Evolutionary conservation across 2,329 filamentous ascomycete genomes (phyloP).

Genomic region (Sporothrix pseudoabietina): DNA sequence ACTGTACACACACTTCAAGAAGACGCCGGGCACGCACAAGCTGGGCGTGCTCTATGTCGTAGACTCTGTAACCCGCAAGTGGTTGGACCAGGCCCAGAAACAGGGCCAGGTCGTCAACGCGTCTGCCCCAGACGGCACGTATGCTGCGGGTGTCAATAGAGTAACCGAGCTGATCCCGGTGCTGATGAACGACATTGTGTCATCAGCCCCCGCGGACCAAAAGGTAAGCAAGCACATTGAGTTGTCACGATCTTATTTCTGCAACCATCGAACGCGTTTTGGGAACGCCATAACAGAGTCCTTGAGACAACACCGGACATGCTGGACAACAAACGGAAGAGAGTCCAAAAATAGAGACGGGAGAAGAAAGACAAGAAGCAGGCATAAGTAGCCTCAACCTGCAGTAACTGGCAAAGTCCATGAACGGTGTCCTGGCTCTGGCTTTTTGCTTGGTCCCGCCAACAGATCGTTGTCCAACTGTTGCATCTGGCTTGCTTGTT

Average conservation of each 20-base stretch:
- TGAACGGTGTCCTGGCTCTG: not conserved
- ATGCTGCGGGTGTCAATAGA: slow-evolving; percentile 91
- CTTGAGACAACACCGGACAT: not conserved
- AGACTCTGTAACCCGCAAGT: slow-evolving; percentile 99
- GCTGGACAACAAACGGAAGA: not conserved
- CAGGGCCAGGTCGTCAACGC: slow-evolving; percentile 79
- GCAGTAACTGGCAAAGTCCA: slow-evolving; percentile 11
- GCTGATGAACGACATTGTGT: slow-evolving; percentile 93
- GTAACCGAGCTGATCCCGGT: slow-evolving; percentile 92
- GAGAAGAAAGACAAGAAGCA: not conserved
- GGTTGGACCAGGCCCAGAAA: slow-evolving; percentile 92
- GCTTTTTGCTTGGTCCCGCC: not conserved
- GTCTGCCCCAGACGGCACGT: slow-evolving; percentile 85
- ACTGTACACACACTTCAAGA: slow-evolving; percentile 96
- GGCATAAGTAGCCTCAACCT: not conserved
- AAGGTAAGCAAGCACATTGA: slow-evolving; percentile 78
- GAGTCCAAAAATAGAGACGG: not conserved
- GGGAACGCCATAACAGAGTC: not conserved
- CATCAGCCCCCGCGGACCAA: slow-evolving; percentile 86
- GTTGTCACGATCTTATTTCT: not conserved
- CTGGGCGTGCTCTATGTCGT: slow-evolving; percentile 99
- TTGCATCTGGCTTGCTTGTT: not conserved
- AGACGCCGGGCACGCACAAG: slow-evolving; percentile 92
- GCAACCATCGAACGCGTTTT: not conserved
- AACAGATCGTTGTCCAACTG: not conserved